Percentiles rank a stretch among this genome's conserved stretches.
These are phyloP conservation scores for Huntiella moniliformis DNA, from an alignment of 2,329 filamentous ascomycete species.

Conservation along the genomic window DNA sequence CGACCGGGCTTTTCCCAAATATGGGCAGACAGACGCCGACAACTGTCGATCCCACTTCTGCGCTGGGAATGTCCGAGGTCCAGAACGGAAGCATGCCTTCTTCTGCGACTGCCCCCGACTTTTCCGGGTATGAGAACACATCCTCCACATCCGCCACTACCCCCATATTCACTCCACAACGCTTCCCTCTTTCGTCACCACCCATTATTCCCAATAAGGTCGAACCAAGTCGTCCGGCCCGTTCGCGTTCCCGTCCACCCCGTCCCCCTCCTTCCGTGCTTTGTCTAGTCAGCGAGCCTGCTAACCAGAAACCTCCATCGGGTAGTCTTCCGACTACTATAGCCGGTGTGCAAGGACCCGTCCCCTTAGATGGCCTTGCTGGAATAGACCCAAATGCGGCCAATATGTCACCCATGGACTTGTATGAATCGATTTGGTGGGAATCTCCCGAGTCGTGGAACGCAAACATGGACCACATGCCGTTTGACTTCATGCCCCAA, in stretches of 20 bases:
- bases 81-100: constrained; percentile 31
- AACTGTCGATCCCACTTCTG: constrained; percentile 41
- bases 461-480: constrained; percentile 35
- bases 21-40: constrained; percentile 16
- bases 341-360: constrained; percentile 11
- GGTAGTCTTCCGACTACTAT: constrained; percentile 10
- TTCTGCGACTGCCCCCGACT: constrained; percentile 22
- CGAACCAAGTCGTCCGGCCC: neutral
- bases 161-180: neutral
- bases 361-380: constrained; percentile 26
- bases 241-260: neutral
- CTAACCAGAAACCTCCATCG: constrained; percentile 7
- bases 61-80: constrained; percentile 46
- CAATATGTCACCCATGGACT: constrained; percentile 47
- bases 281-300: constrained; percentile 4
- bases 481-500: constrained; percentile 41
- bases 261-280: constrained; percentile 1
- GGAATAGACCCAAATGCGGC: constrained; percentile 32
- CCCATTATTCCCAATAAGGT: neutral
- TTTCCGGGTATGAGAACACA: constrained; percentile 20
- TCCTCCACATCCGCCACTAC: neutral
- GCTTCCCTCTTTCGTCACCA: constrained; percentile 2
- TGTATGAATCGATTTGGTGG: constrained; percentile 51
- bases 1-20: constrained; percentile 8
- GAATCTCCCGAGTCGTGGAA: constrained; percentile 44